Percentiles rank a stretch among this genome's conserved stretches.
Conservation (phyloP, 805 yeast genomes). For the Yueomyces sp. region DNA sequence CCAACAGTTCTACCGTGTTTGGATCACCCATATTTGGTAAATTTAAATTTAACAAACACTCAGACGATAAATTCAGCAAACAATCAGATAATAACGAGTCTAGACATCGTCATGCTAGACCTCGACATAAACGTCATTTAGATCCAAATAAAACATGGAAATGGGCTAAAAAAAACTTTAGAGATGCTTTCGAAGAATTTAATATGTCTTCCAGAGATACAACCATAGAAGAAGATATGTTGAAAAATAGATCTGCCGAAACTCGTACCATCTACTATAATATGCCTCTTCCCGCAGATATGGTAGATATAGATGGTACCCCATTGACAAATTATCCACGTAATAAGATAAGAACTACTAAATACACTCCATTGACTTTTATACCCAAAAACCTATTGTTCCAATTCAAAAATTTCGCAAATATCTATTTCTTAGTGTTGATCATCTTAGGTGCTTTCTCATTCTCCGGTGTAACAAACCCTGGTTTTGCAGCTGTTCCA, state of each 20-base stretch:
- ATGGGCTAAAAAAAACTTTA: conserved; percentile 28
- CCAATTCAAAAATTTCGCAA: conserved; percentile 86
- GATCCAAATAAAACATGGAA: conserved; percentile 29
- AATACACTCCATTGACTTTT: conserved; percentile 83
- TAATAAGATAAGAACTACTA: conserved; percentile 89
- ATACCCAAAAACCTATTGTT: conserved; percentile 68
- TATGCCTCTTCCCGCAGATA: conserved; percentile 42
- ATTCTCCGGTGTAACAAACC: conserved; percentile 72
- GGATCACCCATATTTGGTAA: not conserved
- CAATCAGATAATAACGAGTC: not conserved
- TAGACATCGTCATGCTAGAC: not conserved
- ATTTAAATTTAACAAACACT: not conserved
- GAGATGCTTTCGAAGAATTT: conserved; percentile 18
- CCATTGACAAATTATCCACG: conserved; percentile 54
- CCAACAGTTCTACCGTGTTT: not conserved
- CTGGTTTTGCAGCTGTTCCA: conserved; percentile 65
- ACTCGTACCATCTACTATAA: conserved; percentile 46
- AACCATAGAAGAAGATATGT: conserved; percentile 20
- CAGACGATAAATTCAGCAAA: too few relatives aligned
- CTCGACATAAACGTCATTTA: not conserved
- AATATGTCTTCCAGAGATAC: conserved; percentile 8
- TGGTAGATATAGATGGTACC: conserved; percentile 45
- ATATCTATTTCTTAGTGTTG: conserved; percentile 68
- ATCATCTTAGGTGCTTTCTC: conserved; percentile 66
- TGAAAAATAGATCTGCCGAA: conserved; percentile 27